Conservation (phyloP, 2,329 filamentous ascomycete genomes). For the Cladosporium sphaerospermum region DNA sequence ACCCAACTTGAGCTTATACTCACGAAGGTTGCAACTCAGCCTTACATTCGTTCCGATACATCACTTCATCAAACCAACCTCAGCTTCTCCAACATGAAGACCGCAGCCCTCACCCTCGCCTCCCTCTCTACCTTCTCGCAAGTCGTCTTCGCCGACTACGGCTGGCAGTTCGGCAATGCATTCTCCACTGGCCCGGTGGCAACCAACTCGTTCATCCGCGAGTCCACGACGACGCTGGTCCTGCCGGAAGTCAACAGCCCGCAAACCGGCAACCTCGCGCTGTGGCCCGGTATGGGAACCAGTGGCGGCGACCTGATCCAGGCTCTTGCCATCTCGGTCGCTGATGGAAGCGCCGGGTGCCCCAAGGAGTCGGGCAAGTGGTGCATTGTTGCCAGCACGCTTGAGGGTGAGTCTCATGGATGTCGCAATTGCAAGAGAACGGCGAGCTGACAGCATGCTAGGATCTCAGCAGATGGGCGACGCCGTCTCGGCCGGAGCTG, state of each 20-base stretch:
- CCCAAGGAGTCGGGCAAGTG: conserved; percentile 26
- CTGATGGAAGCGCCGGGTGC: conserved; percentile 13
- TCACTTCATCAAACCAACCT: background rate
- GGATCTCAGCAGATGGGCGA: conserved; percentile 16
- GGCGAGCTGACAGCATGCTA: background rate
- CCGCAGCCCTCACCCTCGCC: background rate
- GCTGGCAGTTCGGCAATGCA: conserved; percentile 16
- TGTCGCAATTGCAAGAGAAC: background rate
- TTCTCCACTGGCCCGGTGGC: conserved; percentile 43
- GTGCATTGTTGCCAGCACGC: conserved; percentile 41
- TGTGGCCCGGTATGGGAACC: conserved; percentile 47
- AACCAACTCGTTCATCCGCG: conserved; percentile 37
- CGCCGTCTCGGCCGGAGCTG: conserved; percentile 15
- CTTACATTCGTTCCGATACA: background rate
- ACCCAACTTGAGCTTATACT: too few relatives aligned
- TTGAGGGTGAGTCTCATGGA: conserved; percentile 19
- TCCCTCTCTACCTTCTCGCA: background rate
- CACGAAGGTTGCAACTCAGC: background rate
- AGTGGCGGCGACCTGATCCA: conserved; percentile 44
- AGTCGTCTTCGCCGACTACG: conserved; percentile 9
- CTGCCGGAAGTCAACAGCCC: conserved; percentile 36
- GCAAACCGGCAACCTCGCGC: conserved; percentile 34
- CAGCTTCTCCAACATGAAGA: background rate
- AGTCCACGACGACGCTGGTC: conserved; percentile 40
- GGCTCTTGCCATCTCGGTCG: conserved; percentile 33